These are phyloP conservation scores for Piper betle DNA, from an alignment of 164 flowering plant genomes.

Conservation along the genomic window DNA sequence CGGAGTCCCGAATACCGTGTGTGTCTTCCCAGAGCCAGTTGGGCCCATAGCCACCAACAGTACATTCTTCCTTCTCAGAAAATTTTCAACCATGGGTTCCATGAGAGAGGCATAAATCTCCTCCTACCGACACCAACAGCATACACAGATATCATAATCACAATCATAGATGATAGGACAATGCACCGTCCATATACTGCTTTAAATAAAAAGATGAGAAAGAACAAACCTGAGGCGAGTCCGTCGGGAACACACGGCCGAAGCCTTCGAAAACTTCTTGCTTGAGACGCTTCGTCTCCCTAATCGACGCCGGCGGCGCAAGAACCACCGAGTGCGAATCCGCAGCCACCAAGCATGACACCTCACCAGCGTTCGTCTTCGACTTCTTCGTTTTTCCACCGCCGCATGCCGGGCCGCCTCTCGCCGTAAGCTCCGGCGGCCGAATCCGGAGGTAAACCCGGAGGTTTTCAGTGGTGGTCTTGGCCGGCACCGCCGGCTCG, in stretches of 20 bases:
- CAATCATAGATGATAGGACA: background rate
- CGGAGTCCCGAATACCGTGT: conserved; percentile 64
- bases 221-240: conserved; percentile 56
- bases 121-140: conserved; percentile 15
- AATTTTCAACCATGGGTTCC: conserved; percentile 66
- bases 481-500: conserved; percentile 19
- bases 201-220: background rate
- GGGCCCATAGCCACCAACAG: conserved; percentile 85
- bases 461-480: conserved; percentile 26
- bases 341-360: conserved; percentile 32
- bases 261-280: conserved; percentile 71
- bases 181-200: background rate
- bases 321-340: conserved; percentile 44
- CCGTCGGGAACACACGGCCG: conserved; percentile 48
- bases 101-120: conserved; percentile 57
- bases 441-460: conserved; percentile 51
- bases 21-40: conserved; percentile 90
- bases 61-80: conserved; percentile 61
- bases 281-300: conserved; percentile 42
- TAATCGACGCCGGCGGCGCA: conserved; percentile 31
- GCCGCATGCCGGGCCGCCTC: conserved; percentile 10
- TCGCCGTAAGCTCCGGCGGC: conserved; percentile 17
- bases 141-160: background rate
- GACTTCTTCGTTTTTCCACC: conserved; percentile 8
- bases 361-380: conserved; percentile 8